phyloP scores from a whole-genome alignment of 768 basidiomycete species.

The Dioszegia crocea region DNA sequence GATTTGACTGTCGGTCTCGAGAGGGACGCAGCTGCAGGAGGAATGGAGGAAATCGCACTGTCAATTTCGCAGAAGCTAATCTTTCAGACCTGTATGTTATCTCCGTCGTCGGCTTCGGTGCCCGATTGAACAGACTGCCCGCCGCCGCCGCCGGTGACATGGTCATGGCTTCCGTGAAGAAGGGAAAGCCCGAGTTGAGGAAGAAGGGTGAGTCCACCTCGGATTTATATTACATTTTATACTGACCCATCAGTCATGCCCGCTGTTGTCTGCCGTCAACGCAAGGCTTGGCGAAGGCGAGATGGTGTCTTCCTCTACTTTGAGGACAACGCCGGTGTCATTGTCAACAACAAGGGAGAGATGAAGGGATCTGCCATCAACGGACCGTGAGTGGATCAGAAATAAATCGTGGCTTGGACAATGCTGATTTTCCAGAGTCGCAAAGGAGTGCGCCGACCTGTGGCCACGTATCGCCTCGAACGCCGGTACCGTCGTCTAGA shows the following conservation, averaged over 20 bases:
- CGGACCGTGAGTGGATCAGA: conserved; percentile 35
- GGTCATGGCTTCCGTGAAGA: conserved; percentile 82
- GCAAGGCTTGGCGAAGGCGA: conserved; percentile 95
- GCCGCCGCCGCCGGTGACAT: conserved; percentile 61
- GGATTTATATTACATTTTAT: neutral
- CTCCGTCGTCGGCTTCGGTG: conserved; percentile 91
- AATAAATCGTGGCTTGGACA: neutral
- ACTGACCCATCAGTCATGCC: conserved; percentile 71
- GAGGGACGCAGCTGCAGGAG: too few species aligned
- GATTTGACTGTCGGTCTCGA: too few species aligned
- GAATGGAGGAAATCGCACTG: neutral
- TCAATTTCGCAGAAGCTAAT: conserved; percentile 8
- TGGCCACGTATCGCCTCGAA: conserved; percentile 99
- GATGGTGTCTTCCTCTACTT: conserved; percentile 99
- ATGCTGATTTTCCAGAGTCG: conserved; percentile 54
- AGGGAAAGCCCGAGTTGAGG: conserved; percentile 98
- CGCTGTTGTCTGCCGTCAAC: conserved; percentile 91
- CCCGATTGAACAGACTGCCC: conserved; percentile 93
- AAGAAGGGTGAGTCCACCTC: conserved; percentile 80
- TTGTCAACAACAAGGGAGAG: conserved; percentile 98
- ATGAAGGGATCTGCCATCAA: conserved; percentile 85
- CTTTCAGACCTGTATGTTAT: conserved; percentile 59
- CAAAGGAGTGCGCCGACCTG: conserved; percentile 99
- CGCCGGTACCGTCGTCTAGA: conserved; percentile 93
- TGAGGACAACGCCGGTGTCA: conserved; percentile 94